These are phyloP conservation scores for Kluyveromyces siamensis DNA, from an alignment of 805 yeast genomes.

Conservation along the genomic window DNA sequence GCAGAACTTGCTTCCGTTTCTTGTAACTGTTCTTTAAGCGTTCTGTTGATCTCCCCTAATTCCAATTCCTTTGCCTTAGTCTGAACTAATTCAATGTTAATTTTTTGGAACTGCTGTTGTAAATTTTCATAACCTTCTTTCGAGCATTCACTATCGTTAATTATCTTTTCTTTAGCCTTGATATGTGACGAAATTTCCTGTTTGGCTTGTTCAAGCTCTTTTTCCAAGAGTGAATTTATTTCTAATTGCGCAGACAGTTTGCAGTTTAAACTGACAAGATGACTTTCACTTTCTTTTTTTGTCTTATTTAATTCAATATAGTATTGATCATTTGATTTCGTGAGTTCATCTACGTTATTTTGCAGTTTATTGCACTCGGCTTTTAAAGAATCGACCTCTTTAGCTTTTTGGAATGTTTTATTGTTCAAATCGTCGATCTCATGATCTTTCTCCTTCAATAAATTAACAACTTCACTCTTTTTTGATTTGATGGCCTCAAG, in stretches of 20 bases:
- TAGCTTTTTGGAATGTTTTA: constrained; percentile 7
- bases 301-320: neutral
- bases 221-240: constrained; percentile 22
- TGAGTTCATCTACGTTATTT: neutral
- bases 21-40: constrained; percentile 12
- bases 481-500: constrained; percentile 15
- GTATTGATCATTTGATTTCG: neutral
- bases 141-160: constrained; percentile 11
- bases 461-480: constrained; percentile 15
- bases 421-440: constrained; percentile 13
- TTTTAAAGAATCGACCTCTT: constrained; percentile 4
- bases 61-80: constrained; percentile 22
- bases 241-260: constrained; percentile 31
- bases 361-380: neutral
- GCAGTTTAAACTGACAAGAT: constrained; percentile 18
- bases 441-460: constrained; percentile 5
- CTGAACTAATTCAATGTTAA: constrained; percentile 22
- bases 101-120: constrained; percentile 25
- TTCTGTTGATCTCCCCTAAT: constrained; percentile 21
- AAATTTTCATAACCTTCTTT: constrained; percentile 14
- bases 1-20: constrained; percentile 9
- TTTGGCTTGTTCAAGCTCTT: constrained; percentile 23
- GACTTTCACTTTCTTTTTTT: neutral
- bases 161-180: constrained; percentile 10
- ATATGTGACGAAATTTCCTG: constrained; percentile 14